Percentiles rank a stretch among this genome's conserved stretches.
These are phyloP conservation scores for Cornus controversa DNA, from an alignment of 148 eudicot genomes.

Conservation along the genomic window DNA sequence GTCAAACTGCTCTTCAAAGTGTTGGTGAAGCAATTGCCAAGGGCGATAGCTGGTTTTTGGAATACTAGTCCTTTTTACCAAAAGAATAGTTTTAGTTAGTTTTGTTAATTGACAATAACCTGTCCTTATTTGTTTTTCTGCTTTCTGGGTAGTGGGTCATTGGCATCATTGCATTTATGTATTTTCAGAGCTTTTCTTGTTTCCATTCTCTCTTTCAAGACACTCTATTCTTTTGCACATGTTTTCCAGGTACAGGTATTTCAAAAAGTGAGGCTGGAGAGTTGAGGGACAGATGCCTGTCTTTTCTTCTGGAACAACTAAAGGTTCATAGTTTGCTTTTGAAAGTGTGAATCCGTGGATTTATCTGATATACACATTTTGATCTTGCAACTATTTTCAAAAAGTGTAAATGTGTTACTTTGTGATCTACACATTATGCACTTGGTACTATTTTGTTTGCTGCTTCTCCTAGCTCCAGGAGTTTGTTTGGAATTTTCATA, in stretches of 20 bases:
- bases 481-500: no score
- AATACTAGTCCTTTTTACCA: background rate
- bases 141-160: background rate
- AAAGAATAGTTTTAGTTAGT: background rate
- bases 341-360: background rate
- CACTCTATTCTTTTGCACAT: slow-evolving; percentile 4
- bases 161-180: background rate
- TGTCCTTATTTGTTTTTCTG: background rate
- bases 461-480: background rate
- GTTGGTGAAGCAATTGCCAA: background rate
- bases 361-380: background rate
- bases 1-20: no score
- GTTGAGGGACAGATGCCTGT: slow-evolving; percentile 60
- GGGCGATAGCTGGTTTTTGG: background rate
- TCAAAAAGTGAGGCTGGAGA: slow-evolving; percentile 59
- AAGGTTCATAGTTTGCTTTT: slow-evolving; percentile 42
- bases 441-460: background rate
- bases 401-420: no score
- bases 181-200: background rate
- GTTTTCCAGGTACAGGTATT: slow-evolving; percentile 63
- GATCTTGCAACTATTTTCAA: background rate
- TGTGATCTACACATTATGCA: no score
- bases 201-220: background rate
- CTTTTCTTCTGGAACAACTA: slow-evolving; percentile 63
- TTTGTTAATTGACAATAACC: slow-evolving; percentile 8